A percentile compares a stretch with the other conserved stretches of the same genome.
These are phyloP conservation scores for Xerocomus minutiporus DNA, from an alignment of 1,284 basidiomycete species.

Conservation along the genomic window DNA sequence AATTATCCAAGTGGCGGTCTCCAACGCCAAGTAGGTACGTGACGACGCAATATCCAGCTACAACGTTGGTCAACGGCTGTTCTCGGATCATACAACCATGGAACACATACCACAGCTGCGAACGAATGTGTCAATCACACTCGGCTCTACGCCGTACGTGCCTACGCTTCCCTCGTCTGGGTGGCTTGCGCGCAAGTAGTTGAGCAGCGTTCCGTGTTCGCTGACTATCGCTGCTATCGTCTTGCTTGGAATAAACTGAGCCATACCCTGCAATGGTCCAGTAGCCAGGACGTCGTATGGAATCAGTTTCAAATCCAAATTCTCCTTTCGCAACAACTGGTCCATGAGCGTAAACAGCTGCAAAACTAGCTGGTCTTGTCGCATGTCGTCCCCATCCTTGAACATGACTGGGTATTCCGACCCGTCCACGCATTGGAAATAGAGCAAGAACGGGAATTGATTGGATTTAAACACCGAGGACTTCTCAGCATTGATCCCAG, in stretches of 20 bases:
- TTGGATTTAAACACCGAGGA: conserved; percentile 98
- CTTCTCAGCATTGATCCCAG: conserved; percentile 85
- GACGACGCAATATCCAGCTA: conserved; percentile 97
- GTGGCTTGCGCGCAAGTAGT: conserved; percentile 81
- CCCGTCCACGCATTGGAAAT: conserved; percentile 77
- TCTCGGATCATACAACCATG: background rate
- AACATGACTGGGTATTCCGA: conserved; percentile 92
- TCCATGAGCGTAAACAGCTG: conserved; percentile 99
- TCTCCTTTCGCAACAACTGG: conserved; percentile 87
- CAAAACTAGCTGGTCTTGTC: conserved; percentile 96
- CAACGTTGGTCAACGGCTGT: conserved; percentile 10
- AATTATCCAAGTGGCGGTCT: conserved; percentile 95
- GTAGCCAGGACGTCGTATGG: conserved; percentile 96
- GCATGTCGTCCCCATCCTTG: conserved; percentile 98
- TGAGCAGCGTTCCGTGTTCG: conserved; percentile 87
- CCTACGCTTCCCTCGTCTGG: conserved; percentile 91
- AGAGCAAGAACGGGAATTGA: conserved; percentile 86
- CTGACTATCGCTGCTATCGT: conserved; percentile 91
- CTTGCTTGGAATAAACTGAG: conserved; percentile 93
- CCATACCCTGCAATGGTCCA: conserved; percentile 90
- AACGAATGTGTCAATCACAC: conserved; percentile 94
- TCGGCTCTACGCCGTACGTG: conserved; percentile 87
- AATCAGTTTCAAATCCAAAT: conserved; percentile 88
- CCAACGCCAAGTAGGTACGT: conserved; percentile 97
- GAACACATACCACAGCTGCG: conserved; percentile 84